Percentiles rank a stretch among this genome's conserved stretches.
Evolutionary conservation across 495 filamentous ascomycete genomes (phyloP).

Genomic region (Daldinia caldariorum): DNA sequence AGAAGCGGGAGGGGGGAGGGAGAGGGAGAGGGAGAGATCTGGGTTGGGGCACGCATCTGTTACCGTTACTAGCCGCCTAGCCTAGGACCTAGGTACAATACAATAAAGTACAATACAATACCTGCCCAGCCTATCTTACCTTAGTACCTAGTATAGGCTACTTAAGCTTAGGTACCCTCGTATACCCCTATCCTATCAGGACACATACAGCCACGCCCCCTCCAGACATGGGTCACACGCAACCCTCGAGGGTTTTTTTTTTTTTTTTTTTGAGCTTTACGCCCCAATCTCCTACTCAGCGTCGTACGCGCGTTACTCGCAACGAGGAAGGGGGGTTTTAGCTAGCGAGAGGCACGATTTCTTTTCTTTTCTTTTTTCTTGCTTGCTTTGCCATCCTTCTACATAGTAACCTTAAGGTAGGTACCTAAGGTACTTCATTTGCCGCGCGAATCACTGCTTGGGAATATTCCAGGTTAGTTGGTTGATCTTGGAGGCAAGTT

Average conservation of each 20-base stretch:
- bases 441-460: not conserved
- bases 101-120: no score
- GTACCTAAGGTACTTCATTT: no score
- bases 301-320: not conserved
- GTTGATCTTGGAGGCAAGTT: not conserved
- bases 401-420: no score
- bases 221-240: constrained; percentile 1
- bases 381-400: not conserved
- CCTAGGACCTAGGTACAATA: no score
- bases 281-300: not conserved
- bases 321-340: not conserved
- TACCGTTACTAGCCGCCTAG: constrained; percentile 39
- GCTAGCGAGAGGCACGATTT: no score
- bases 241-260: not conserved
- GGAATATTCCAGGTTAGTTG: not conserved
- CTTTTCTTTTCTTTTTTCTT: constrained; percentile 2
- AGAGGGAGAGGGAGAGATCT: not conserved
- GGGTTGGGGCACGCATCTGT: constrained; percentile 15
- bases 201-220: no score
- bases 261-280: not conserved
- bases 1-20: no score
- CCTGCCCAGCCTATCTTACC: no score
- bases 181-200: not conserved
- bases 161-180: not conserved
- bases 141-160: no score